Percentiles rank a stretch among this genome's conserved stretches.
Evolutionary conservation across 345 rosid genomes (phyloP).

Genomic region (Camelina hispida): DNA sequence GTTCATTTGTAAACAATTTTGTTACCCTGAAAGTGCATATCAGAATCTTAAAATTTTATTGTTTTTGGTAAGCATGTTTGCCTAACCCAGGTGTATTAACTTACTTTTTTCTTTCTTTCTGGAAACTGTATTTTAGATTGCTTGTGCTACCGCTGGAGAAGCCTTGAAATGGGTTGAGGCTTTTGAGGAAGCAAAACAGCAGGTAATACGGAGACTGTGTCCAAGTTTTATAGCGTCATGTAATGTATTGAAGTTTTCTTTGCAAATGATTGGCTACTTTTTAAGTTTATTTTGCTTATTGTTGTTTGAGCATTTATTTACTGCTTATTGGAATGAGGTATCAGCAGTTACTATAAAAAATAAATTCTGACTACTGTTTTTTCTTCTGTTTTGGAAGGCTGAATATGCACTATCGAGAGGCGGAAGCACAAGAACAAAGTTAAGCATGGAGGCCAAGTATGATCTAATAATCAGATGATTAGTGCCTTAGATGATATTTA

Average conservation of each 20-base stretch:
- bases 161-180: constrained; percentile 91
- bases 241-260: constrained; percentile 9
- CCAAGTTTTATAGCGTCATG: constrained; percentile 25
- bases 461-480: constrained; percentile 39
- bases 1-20: constrained; percentile 3
- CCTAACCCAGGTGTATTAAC: constrained; percentile 11
- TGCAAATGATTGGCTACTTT: constrained; percentile 8
- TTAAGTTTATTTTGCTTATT: constrained; percentile 1
- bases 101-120: constrained; percentile 18
- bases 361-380: constrained; percentile 18
- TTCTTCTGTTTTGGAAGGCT: constrained; percentile 59
- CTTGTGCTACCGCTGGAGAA: constrained; percentile 92
- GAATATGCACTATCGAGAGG: constrained; percentile 71
- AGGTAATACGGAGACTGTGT: constrained; percentile 54
- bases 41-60: background rate
- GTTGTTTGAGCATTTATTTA: constrained; percentile 13
- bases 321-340: constrained; percentile 20
- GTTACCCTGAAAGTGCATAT: constrained; percentile 16
- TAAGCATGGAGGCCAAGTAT: constrained; percentile 86
- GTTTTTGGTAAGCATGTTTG: constrained; percentile 23
- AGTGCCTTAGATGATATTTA: background rate
- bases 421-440: constrained; percentile 71
- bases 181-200: constrained; percentile 94
- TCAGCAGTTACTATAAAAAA: background rate
- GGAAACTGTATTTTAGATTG: constrained; percentile 66